phyloP scores from a whole-genome alignment of 75 land plant species.

The Pinus albicaulis region DNA sequence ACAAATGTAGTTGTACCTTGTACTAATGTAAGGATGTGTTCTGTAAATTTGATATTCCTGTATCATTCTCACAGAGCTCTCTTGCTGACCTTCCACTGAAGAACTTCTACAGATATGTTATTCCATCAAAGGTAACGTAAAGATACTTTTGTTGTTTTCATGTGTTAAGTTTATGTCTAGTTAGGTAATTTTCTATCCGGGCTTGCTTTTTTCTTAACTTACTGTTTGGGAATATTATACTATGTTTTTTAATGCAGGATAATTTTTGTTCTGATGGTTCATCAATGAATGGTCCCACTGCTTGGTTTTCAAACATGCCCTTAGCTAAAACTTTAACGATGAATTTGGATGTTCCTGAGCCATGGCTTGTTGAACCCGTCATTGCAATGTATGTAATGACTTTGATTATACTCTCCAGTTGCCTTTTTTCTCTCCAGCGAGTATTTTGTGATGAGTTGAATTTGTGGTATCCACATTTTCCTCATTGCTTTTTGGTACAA shows the following conservation, averaged over 20 bases:
- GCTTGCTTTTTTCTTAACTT: neutral
- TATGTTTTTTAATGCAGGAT: constrained; percentile 48
- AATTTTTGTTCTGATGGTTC: constrained; percentile 62
- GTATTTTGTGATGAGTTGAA: neutral
- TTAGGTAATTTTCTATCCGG: neutral
- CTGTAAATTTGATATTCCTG: constrained; percentile 1
- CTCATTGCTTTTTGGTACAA: neutral
- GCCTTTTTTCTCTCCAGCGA: neutral
- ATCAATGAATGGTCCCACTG: constrained; percentile 70
- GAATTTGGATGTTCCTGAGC: constrained; percentile 99
- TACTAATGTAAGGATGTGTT: neutral
- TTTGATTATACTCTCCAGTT: neutral
- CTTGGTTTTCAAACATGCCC: constrained; percentile 95
- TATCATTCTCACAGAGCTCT: constrained; percentile 66
- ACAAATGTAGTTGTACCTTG: too few species aligned
- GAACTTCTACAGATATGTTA: constrained; percentile 94
- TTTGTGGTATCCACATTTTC: neutral
- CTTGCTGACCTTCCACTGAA: constrained; percentile 90
- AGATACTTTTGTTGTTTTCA: neutral
- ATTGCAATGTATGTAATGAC: constrained; percentile 73
- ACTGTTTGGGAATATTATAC: neutral
- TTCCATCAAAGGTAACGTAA: constrained; percentile 67
- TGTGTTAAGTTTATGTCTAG: neutral
- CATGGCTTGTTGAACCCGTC: constrained; percentile 98
- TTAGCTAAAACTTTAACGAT: constrained; percentile 93